Percentiles rank a stretch among this genome's conserved stretches.
phyloP scores from a whole-genome alignment of 371 early-diverging fungal species.

The Lichtheimia ornata region DNA sequence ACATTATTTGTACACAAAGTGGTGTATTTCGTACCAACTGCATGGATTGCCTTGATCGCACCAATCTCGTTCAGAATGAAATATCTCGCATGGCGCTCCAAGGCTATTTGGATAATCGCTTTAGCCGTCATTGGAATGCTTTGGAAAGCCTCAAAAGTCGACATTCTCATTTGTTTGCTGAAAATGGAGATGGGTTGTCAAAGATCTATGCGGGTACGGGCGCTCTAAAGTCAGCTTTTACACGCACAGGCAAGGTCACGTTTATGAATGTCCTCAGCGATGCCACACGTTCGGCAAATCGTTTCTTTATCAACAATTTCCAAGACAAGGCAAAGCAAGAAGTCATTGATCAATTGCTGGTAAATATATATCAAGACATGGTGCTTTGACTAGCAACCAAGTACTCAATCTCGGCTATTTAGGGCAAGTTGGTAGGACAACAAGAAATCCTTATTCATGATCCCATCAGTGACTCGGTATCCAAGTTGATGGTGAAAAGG shows the following conservation, averaged over 20 bases:
- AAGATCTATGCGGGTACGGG: constrained; percentile 98
- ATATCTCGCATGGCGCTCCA: constrained; percentile 48
- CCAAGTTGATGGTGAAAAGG: constrained; percentile 51
- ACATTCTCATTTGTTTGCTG: constrained; percentile 87
- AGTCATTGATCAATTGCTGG: constrained; percentile 85
- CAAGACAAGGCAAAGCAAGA: constrained; percentile 90
- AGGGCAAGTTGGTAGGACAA: constrained; percentile 66
- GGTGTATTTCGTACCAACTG: constrained; percentile 96
- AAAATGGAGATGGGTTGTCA: constrained; percentile 94
- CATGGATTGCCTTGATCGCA: constrained; percentile 96
- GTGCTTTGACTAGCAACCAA: background rate
- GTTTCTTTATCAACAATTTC: constrained; percentile 93
- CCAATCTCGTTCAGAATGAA: constrained; percentile 72
- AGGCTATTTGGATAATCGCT: constrained; percentile 32
- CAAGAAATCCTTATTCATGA: constrained; percentile 57
- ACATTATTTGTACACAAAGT: constrained; percentile 64
- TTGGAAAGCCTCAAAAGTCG: constrained; percentile 27
- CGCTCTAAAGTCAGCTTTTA: constrained; percentile 92
- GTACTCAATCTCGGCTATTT: background rate
- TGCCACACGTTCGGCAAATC: constrained; percentile 88
- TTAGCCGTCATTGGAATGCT: constrained; percentile 13
- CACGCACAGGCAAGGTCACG: constrained; percentile 88
- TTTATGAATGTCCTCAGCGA: constrained; percentile 86
- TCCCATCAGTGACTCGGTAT: constrained; percentile 63
- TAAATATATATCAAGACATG: constrained; percentile 27